Conservation (phyloP, 768 basidiomycete species). For the Pisolithus tinctorius region DNA sequence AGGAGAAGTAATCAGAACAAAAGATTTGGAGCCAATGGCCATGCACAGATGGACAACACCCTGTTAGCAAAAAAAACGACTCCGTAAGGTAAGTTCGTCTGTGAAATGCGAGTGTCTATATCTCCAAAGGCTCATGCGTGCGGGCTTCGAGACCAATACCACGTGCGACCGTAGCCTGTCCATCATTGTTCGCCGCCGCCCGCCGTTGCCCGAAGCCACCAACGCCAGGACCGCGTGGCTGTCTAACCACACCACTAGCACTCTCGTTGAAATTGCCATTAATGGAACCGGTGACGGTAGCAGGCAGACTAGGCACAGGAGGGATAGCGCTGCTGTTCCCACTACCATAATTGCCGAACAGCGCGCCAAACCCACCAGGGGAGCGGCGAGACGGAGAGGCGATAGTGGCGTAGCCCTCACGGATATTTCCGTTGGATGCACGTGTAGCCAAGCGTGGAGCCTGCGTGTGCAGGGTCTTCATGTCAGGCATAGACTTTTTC, state of each 20-base stretch:
- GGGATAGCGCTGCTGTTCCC: conserved; percentile 43
- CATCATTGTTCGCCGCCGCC: conserved; percentile 26
- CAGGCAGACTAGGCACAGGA: conserved; percentile 74
- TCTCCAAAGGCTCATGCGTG: conserved; percentile 82
- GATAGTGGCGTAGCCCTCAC: conserved; percentile 80
- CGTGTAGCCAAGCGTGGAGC: conserved; percentile 75
- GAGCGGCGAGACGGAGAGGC: conserved; percentile 75
- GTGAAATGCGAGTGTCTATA: conserved; percentile 36
- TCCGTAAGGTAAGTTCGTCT: conserved; percentile 12
- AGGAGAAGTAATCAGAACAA: conserved; percentile 7
- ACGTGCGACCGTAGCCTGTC: conserved; percentile 34
- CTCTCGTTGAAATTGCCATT: conserved; percentile 39
- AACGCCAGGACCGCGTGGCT: conserved; percentile 77
- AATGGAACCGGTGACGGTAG: conserved; percentile 39
- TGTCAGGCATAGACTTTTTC: conserved; percentile 99
- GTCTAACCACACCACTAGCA: conserved; percentile 58
- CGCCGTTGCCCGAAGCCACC: conserved; percentile 65
- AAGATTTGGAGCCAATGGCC: conserved; percentile 11
- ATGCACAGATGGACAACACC: conserved; percentile 15
- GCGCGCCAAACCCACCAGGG: conserved; percentile 61
- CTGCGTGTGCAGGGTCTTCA: conserved; percentile 79
- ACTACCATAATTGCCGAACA: conserved; percentile 48
- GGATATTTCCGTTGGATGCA: conserved; percentile 84
- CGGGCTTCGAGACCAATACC: conserved; percentile 70
- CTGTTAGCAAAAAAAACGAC: conserved; percentile 9